Conservation (phyloP, 495 filamentous ascomycete genomes). For the Xylaria nigripes region DNA sequence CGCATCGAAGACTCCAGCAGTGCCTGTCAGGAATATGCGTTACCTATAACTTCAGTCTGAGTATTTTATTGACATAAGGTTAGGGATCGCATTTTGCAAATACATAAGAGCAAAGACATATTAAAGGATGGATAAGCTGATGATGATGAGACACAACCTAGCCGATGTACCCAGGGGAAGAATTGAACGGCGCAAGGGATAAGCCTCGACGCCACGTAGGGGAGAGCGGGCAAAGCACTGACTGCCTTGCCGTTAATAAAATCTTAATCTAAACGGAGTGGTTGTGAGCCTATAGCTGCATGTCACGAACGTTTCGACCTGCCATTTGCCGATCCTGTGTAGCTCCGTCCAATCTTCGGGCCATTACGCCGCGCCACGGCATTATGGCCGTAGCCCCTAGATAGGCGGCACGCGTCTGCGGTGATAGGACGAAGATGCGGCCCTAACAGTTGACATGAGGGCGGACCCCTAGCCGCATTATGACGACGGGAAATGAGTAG, state of each 20-base stretch:
- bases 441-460: background rate
- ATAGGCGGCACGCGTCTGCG: slow-evolving; percentile 1
- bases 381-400: background rate
- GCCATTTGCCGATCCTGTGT: slow-evolving; percentile 9
- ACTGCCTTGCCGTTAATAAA: background rate
- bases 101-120: background rate
- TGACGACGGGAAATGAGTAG: background rate
- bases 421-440: background rate
- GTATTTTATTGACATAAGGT: background rate
- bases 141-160: background rate
- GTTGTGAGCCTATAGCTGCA: slow-evolving; percentile 13
- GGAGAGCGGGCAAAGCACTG: slow-evolving; percentile 2
- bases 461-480: background rate
- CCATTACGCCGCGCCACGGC: slow-evolving; percentile 2
- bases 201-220: background rate
- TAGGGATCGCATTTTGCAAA: background rate
- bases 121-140: background rate
- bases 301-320: slow-evolving; percentile 9
- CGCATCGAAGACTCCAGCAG: background rate
- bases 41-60: background rate
- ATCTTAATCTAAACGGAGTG: background rate
- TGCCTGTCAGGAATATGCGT: no score
- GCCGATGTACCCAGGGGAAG: background rate
- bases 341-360: slow-evolving; percentile 7
- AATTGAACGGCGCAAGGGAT: background rate